These are phyloP conservation scores for Populus hybrid DNA, from an alignment of 441 rosid species.

Conservation along the genomic window DNA sequence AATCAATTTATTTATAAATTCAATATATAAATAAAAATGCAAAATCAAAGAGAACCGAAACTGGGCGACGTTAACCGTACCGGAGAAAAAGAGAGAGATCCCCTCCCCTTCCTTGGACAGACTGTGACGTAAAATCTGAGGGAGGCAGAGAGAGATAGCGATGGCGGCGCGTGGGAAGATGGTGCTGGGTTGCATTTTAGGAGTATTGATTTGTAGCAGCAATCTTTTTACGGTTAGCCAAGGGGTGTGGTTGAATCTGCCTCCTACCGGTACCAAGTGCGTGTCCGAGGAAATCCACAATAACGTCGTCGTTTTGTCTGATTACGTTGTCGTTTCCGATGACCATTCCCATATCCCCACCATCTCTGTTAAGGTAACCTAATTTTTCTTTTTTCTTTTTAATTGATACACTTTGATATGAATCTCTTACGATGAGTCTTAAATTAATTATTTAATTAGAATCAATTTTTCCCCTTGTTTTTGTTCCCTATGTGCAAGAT, in stretches of 20 bases:
- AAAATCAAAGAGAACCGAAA: background rate
- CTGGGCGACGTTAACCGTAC: background rate
- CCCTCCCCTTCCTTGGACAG: background rate
- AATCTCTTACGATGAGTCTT: background rate
- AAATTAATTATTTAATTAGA: too few species aligned
- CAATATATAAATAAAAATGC: too few species aligned
- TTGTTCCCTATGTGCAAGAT: background rate
- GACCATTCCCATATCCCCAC: conserved; percentile 53
- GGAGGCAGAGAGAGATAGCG: background rate
- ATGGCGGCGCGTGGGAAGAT: conserved; percentile 13
- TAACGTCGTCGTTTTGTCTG: conserved; percentile 75
- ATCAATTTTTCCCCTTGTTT: too few species aligned
- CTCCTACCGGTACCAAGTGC: conserved; percentile 70
- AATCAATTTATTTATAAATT: too few species aligned
- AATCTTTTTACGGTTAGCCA: conserved; percentile 21
- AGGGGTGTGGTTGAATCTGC: conserved; percentile 72
- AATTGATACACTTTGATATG: background rate
- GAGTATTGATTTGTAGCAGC: conserved; percentile 12
- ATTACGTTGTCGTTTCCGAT: conserved; percentile 69
- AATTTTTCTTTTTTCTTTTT: background rate
- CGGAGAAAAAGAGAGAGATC: background rate
- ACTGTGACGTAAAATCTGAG: background rate
- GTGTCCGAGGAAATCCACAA: conserved; percentile 82
- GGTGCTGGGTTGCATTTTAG: background rate
- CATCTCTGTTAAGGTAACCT: conserved; percentile 63